Evolutionary conservation across 306 rosid genomes (phyloP).

Genomic region (Hippophae tibetana): DNA sequence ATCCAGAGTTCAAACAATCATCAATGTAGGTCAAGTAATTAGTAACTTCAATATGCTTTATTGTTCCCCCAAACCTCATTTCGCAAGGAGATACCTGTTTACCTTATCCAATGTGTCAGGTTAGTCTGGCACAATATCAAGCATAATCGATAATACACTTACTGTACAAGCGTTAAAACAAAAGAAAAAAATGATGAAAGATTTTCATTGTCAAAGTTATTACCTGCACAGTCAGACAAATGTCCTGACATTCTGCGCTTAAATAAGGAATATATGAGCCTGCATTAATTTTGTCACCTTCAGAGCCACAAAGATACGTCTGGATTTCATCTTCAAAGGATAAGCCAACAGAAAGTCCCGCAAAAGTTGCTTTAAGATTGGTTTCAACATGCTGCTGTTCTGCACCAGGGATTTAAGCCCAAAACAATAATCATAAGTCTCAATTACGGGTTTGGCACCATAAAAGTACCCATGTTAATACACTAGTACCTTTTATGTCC

Average conservation of each 20-base stretch:
- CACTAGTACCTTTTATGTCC: too few species aligned
- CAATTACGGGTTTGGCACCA: neutral
- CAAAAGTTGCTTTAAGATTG: slow-evolving; percentile 62
- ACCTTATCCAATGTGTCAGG: slow-evolving; percentile 26
- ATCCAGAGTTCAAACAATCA: slow-evolving; percentile 21
- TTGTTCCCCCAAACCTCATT: slow-evolving; percentile 47
- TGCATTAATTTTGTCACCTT: slow-evolving; percentile 20
- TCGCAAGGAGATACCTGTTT: slow-evolving; percentile 59
- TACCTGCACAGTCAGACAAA: slow-evolving; percentile 60
- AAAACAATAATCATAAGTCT: slow-evolving; percentile 14
- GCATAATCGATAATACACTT: slow-evolving; percentile 16
- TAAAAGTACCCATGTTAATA: too few species aligned
- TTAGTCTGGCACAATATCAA: slow-evolving; percentile 18
- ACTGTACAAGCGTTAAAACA: slow-evolving; percentile 16
- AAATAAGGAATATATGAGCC: slow-evolving; percentile 41
- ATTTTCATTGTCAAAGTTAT: slow-evolving; percentile 18
- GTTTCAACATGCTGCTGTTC: slow-evolving; percentile 85
- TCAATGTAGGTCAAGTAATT: slow-evolving; percentile 35
- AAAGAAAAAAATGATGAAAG: slow-evolving; percentile 8
- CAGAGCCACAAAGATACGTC: slow-evolving; percentile 19
- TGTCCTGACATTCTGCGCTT: slow-evolving; percentile 55
- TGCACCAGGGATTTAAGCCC: slow-evolving; percentile 29
- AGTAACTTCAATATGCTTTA: slow-evolving; percentile 51
- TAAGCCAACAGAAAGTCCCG: slow-evolving; percentile 69
- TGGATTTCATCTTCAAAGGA: slow-evolving; percentile 51